Evolutionary conservation across 2,329 filamentous ascomycete species (phyloP).

Genomic region (Talaromyces funiculosus): DNA sequence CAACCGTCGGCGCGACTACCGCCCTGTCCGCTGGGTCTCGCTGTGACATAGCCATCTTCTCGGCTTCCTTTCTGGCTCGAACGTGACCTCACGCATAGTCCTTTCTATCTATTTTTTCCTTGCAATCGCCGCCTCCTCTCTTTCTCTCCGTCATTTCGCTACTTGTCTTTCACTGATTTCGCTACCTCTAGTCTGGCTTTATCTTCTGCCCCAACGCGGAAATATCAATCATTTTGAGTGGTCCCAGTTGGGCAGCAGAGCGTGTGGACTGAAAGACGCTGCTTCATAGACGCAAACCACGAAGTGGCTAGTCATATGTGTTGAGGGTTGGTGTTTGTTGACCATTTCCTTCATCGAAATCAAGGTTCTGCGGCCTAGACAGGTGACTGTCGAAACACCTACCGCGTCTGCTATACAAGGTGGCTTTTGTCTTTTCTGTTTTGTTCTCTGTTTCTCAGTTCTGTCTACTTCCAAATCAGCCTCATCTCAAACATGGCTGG

Average conservation of each 20-base stretch:
- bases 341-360: not conserved
- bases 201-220: not conserved
- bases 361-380: not conserved
- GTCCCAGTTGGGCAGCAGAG: not conserved
- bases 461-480: not conserved
- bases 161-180: not conserved
- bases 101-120: not conserved
- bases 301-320: not conserved
- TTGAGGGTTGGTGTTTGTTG: not conserved
- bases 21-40: conserved; percentile 1
- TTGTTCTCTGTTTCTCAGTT: not conserved
- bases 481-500: conserved; percentile 31
- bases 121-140: not conserved
- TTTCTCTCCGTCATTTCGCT: not conserved
- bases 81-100: not conserved
- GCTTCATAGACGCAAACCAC: not conserved
- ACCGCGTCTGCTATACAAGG: not conserved
- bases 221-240: not conserved
- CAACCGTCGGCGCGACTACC: not conserved
- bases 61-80: not conserved
- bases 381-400: not conserved
- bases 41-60: not conserved
- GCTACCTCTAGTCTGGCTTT: not conserved
- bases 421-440: conserved; percentile 5
- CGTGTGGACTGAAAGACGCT: not conserved